Evolutionary conservation across 106 monocot genomes (phyloP), one percentile per base, ranked within the genome.

Genomic region (Xerophyta viscosa): DNA sequence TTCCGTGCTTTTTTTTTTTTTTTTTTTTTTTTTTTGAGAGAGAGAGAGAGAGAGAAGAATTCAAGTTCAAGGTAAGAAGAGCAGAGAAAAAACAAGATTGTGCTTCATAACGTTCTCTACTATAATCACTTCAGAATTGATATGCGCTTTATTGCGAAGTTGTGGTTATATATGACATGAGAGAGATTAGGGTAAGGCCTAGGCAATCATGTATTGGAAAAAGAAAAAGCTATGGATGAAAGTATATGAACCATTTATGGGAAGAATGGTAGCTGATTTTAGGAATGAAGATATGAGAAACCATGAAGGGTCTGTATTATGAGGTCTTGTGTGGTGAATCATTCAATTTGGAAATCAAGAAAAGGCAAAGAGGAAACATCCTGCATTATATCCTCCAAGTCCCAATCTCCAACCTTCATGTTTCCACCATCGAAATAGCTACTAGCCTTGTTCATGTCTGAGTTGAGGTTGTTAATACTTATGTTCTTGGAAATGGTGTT

Each of bases 301-400:
- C 20, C 37, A 63, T 39, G 50, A 52, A 33, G 17, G 50, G 11
- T 48, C 12, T 52, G 46, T 25, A 26, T 51, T 68, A 81, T 84
- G 71, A 91, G 77, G n/a, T n/a, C n/a, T 91, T 84, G 60, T 61
- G 80, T 77, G 84, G 71, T 53, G 81, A 84, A 71, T 85, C 81
- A 91, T 84, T 77, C n/a, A n/a, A n/a, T n/a, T n/a, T n/a, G n/a
- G n/a, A n/a, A n/a, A n/a, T n/a, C n/a, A n/a, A n/a, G n/a, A 71
- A 91, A 91, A 72, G 90, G 74, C 26, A 84, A 77, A 42, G 78
- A 68, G 27, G 70, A 73, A 30, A 74, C 77, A 57, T 84, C 89
- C 37, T 55, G 63, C 77, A 84, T 75, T 63, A 91, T 63, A 45
- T 75, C 77, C 62, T 71, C 77, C 46, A 84, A 78, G 56, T 77